Base-by-base conservation (phyloP, 805 yeast species). In the Candida pseudofarinosa region DNA sequence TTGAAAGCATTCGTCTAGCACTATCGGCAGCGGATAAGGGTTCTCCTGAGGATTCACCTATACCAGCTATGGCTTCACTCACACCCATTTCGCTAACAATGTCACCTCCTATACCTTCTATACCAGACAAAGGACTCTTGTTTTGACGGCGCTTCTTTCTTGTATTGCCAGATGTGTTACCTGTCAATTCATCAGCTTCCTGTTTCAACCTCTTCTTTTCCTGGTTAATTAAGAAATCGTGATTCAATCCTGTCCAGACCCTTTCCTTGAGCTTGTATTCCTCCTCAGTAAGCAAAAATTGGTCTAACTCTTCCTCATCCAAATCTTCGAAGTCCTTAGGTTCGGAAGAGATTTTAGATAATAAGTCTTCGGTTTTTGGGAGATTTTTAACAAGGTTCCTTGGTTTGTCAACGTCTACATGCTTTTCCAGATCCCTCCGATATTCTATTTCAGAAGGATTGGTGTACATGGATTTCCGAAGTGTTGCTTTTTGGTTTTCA, bases 231-330 rank as follows among this genome's bases (percentile, higher is more conserved):
- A 93, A 65, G 57, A 79, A 93, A 20, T 90, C 98, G 46, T 85
- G 86, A 62, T 95, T 90, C 33, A 88, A 72, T 2, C 93, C 90
- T 41, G 85, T 81, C 98, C 99, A 93, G 3, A 90, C 79, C 46
- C 85, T 74, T 51, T 88, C 90, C 60, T 91, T 93, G 49, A 83
- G 59, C 43, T 67, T 73, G 8, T 82, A 74, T 48, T 90, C 97
- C 39, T 83, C 88, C 41, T 76, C 81, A 2, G 77, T 73, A 38
- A 93, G 69, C 35, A 87, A 56, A 28, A 81, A 72, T 0, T 68
- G 65, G 3, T 79, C 80, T 10, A 88, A 70, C 51, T 88, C 96
- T 12, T 81, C 91, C 56, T 89, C 97, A 4, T 84, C 84, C 53
- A 88, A 96, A 38, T 59, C 63, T 6, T 81, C 80, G 36, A 84